Conservation (phyloP, 2,329 filamentous ascomycete species). For the Bipolaris bicolor region DNA sequence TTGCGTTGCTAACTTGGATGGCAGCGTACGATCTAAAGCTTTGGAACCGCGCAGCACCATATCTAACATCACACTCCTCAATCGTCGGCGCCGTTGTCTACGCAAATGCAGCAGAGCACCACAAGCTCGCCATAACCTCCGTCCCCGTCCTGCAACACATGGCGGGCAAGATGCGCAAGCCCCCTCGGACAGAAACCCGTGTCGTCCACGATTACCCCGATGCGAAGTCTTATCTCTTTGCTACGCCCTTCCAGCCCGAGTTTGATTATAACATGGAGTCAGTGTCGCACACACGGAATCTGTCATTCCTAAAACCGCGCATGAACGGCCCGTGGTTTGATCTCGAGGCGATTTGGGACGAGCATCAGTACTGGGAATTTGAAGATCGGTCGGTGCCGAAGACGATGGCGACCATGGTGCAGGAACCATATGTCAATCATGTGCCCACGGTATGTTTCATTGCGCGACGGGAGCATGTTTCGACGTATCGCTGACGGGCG, state of each 20-base stretch:
- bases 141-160: constrained; percentile 29
- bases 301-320: constrained; percentile 67
- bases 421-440: constrained; percentile 78
- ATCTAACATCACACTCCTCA: neutral
- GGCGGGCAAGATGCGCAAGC: constrained; percentile 25
- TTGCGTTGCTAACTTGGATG: neutral
- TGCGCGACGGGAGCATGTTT: neutral
- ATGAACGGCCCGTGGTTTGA: constrained; percentile 70
- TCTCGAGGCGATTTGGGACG: constrained; percentile 76
- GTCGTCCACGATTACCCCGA: constrained; percentile 55
- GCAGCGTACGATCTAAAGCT: constrained; percentile 16
- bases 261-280: constrained; percentile 59
- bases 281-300: constrained; percentile 67
- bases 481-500: neutral
- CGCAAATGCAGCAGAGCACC: constrained; percentile 11
- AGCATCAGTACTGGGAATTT: constrained; percentile 75
- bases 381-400: constrained; percentile 68
- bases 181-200: constrained; percentile 15
- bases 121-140: constrained; percentile 5
- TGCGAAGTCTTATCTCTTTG: constrained; percentile 52
- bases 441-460: constrained; percentile 60
- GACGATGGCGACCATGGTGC: constrained; percentile 80
- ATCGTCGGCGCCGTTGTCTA: constrained; percentile 13
- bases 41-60: constrained; percentile 15
- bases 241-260: constrained; percentile 58